Evolutionary conservation across 768 basidiomycete species (phyloP).

Genomic region (Podaxis pistillaris): DNA sequence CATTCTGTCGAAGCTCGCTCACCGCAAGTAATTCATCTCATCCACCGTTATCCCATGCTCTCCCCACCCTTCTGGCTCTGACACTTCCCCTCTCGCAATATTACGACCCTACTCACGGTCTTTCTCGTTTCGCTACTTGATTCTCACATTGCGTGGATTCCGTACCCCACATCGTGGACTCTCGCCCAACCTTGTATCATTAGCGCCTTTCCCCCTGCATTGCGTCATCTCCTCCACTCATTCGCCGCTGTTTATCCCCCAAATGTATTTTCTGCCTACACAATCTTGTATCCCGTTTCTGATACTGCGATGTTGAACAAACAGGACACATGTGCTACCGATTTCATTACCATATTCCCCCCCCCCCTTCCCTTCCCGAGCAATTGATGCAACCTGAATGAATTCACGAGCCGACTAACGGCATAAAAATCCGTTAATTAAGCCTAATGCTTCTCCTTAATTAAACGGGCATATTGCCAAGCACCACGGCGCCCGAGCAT

Average conservation of each 20-base stretch:
- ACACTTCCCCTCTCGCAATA: neutral
- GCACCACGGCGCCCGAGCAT: neutral
- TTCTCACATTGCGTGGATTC: neutral
- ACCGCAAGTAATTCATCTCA: conserved; percentile 10
- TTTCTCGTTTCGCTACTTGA: neutral
- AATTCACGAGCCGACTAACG: neutral
- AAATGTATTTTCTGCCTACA: neutral
- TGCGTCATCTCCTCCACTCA: neutral
- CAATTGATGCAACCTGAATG: neutral
- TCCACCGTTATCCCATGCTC: neutral
- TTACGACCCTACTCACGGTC: neutral
- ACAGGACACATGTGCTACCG: neutral
- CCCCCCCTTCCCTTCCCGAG: neutral
- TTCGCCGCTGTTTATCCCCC: neutral
- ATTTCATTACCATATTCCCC: neutral
- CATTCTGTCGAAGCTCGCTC: conserved; percentile 4
- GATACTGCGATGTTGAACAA: neutral
- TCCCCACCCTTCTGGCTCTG: neutral
- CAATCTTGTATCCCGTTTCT: neutral
- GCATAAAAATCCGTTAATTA: conserved; percentile 9
- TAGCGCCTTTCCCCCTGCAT: neutral
- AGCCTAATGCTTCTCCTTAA: neutral
- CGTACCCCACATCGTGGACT: neutral
- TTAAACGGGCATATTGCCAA: neutral
- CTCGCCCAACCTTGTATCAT: neutral